Percentiles rank a stretch among this genome's conserved stretches.
Evolutionary conservation across 345 rosid species (phyloP).

Genomic region (Gossypium anomalum): DNA sequence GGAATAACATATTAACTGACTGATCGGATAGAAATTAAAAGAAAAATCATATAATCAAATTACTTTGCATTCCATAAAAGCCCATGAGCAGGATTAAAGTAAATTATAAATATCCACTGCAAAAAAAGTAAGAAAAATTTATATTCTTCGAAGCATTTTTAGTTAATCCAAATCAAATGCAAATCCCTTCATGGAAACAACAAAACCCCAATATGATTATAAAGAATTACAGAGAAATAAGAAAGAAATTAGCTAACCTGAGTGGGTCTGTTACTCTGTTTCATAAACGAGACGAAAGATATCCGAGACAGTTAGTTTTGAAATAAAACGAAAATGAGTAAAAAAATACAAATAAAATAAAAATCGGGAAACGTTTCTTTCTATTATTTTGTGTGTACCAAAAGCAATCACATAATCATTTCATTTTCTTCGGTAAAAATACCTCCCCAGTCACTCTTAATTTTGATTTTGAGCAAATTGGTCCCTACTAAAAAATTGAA

Average conservation of each 20-base stretch:
- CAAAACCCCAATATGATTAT: background rate
- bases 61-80: background rate
- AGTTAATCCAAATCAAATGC: background rate
- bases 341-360: background rate
- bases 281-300: background rate
- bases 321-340: background rate
- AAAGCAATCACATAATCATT: background rate
- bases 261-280: background rate
- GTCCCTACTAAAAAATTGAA: too few species aligned
- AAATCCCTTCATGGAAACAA: background rate
- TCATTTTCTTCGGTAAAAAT: background rate
- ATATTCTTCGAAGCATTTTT: background rate
- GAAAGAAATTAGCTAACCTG: constrained; percentile 1
- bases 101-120: background rate
- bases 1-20: background rate
- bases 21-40: background rate
- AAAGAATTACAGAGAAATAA: background rate
- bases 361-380: background rate
- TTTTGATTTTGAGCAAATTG: too few species aligned
- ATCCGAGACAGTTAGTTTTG: background rate
- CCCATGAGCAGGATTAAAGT: background rate
- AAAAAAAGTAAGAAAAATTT: background rate
- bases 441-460: too few species aligned
- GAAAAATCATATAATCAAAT: background rate
- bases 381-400: background rate